Conservation (phyloP, 2,329 filamentous ascomycete genomes). For the Xylaria sp. region DNA sequence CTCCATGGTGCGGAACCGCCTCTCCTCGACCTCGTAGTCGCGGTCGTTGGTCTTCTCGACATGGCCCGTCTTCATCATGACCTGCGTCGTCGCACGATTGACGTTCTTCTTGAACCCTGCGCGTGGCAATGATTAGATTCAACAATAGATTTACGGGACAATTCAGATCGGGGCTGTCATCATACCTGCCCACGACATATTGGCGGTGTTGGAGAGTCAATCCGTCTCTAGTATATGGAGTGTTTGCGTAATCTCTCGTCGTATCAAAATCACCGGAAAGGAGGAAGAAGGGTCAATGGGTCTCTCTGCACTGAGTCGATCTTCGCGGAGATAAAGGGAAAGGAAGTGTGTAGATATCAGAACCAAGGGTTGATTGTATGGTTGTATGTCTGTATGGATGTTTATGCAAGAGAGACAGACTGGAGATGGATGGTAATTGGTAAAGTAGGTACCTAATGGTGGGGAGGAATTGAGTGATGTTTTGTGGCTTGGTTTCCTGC, state of each 20-base stretch:
- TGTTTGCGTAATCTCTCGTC: not conserved
- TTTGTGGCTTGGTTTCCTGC: conserved; percentile 23
- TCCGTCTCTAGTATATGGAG: conserved; percentile 1
- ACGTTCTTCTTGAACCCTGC: conserved; percentile 93
- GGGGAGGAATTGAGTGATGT: conserved; percentile 12
- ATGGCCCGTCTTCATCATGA: conserved; percentile 99
- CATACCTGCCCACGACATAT: conserved; percentile 75
- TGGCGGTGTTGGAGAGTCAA: conserved; percentile 38
- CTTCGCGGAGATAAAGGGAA: not conserved
- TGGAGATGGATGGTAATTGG: not conserved
- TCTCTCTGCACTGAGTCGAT: not conserved
- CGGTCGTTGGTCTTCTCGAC: conserved; percentile 99
- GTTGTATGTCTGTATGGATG: too few species aligned
- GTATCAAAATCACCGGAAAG: not conserved
- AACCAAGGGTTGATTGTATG: not conserved
- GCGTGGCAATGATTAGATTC: conserved; percentile 25
- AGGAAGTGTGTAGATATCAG: not conserved
- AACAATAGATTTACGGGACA: too few species aligned
- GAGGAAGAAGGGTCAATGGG: not conserved
- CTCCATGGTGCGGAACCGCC: conserved; percentile 97
- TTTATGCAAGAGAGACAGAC: not conserved
- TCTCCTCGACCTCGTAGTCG: conserved; percentile 97
- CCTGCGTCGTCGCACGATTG: conserved; percentile 97
- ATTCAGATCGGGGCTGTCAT: too few species aligned
- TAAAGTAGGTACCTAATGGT: not conserved